Evolutionary conservation across 2,329 filamentous ascomycete species (phyloP).

Genomic region (Hymenoscyphus fraxineus): DNA sequence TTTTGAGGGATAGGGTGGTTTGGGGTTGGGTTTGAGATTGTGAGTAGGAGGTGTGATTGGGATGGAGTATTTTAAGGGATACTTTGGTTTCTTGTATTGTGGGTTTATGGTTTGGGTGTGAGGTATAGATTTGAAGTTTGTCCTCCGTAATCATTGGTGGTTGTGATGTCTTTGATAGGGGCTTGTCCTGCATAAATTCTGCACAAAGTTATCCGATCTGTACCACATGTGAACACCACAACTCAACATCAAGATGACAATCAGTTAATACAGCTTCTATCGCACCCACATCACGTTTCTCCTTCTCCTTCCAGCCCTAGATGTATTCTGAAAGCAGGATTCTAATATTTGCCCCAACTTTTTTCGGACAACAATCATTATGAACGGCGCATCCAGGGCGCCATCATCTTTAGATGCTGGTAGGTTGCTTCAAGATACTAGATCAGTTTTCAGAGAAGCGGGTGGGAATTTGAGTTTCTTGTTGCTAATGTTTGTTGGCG

Average conservation of each 20-base stretch:
- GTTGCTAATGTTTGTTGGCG: slow-evolving; percentile 15
- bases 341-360: background rate
- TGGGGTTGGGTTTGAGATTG: too few species aligned
- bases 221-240: slow-evolving; percentile 3
- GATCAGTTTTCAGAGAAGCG: background rate
- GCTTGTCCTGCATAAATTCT: background rate
- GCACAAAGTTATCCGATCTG: background rate
- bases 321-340: slow-evolving; percentile 6
- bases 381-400: slow-evolving; percentile 32
- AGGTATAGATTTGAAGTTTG: too few species aligned
- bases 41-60: too few species aligned
- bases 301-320: background rate
- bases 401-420: slow-evolving; percentile 35
- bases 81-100: too few species aligned
- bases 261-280: background rate
- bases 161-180: background rate
- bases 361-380: slow-evolving; percentile 20
- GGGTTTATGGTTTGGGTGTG: too few species aligned
- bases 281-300: background rate
- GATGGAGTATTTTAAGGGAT: too few species aligned
- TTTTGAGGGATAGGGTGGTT: too few species aligned
- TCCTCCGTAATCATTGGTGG: too few species aligned
- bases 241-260: background rate
- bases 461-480: background rate
- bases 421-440: slow-evolving; percentile 21